These are phyloP conservation scores for Cajanus cajan DNA, from an alignment of 306 rosid species.

Conservation along the genomic window DNA sequence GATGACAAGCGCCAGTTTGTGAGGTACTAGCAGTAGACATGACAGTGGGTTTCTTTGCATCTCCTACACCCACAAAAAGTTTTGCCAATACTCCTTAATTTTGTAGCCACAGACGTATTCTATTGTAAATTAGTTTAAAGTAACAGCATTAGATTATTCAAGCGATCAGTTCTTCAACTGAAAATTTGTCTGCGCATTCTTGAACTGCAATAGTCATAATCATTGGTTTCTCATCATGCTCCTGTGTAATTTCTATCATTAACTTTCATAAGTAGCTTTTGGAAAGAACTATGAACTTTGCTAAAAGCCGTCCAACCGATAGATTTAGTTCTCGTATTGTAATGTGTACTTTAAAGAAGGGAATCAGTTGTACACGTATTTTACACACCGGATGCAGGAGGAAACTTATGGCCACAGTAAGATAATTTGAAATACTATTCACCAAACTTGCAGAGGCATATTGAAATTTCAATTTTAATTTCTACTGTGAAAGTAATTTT, in stretches of 20 bases:
- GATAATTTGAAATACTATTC: not conserved
- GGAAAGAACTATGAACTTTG: not conserved
- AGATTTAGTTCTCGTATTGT: not conserved
- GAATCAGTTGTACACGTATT: not conserved
- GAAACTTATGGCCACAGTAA: not conserved
- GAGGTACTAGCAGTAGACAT: slow-evolving; percentile 41
- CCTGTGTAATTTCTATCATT: not conserved
- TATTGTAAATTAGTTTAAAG: slow-evolving; percentile 2
- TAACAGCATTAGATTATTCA: slow-evolving; percentile 13
- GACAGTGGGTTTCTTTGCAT: slow-evolving; percentile 2
- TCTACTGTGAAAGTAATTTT: not conserved
- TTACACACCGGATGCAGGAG: not conserved
- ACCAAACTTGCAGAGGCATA: not conserved
- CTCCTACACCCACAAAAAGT: slow-evolving; percentile 22
- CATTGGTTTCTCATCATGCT: not conserved
- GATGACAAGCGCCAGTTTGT: slow-evolving; percentile 52
- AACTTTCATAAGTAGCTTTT: not conserved
- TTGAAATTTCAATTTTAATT: not conserved
- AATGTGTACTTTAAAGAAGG: not conserved
- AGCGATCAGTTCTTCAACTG: not conserved
- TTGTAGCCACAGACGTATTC: slow-evolving; percentile 13
- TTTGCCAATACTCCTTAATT: slow-evolving; percentile 34
- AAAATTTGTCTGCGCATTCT: not conserved
- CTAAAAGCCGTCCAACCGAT: not conserved
- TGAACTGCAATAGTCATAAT: slow-evolving; percentile 9